Percentiles rank a stretch among this genome's conserved stretches.
These are phyloP conservation scores for Filosporella fistucella DNA, from an alignment of 495 filamentous ascomycete species.

Conservation along the genomic window DNA sequence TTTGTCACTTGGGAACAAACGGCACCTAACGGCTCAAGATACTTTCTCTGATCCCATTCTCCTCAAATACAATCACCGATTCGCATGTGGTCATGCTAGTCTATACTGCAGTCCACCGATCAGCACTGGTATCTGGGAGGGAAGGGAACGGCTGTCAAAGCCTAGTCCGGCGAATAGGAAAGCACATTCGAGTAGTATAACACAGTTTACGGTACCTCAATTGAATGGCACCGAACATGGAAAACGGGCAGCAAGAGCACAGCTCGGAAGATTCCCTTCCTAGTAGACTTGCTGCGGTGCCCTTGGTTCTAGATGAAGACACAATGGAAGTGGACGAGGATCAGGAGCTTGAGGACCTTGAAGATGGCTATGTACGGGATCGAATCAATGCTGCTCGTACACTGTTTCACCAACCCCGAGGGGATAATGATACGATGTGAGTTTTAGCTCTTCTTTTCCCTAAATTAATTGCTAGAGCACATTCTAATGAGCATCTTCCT, in stretches of 20 bases:
- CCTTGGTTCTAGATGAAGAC: conserved; percentile 10
- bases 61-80: too few relatives aligned
- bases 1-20: too few relatives aligned
- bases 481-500: conserved; percentile 1
- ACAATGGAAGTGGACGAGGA: conserved; percentile 7
- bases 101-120: too few relatives aligned
- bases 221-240: neutral
- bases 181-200: too few relatives aligned
- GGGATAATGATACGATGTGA: conserved; percentile 42
- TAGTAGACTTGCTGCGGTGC: neutral
- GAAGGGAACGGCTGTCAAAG: too few relatives aligned
- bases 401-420: conserved; percentile 10
- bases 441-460: conserved; percentile 12
- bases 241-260: neutral
- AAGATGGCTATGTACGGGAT: conserved; percentile 5
- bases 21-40: too few relatives aligned
- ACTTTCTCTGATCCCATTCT: too few relatives aligned
- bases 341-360: conserved; percentile 6
- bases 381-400: conserved; percentile 5
- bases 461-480: neutral
- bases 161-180: too few relatives aligned
- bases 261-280: neutral
- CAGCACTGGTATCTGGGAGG: too few relatives aligned
- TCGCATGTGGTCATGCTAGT: too few relatives aligned
- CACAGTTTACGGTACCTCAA: too few relatives aligned